These are phyloP conservation scores for Simmondsia chinensis DNA, from an alignment of 148 eudicot genomes.

Conservation along the genomic window DNA sequence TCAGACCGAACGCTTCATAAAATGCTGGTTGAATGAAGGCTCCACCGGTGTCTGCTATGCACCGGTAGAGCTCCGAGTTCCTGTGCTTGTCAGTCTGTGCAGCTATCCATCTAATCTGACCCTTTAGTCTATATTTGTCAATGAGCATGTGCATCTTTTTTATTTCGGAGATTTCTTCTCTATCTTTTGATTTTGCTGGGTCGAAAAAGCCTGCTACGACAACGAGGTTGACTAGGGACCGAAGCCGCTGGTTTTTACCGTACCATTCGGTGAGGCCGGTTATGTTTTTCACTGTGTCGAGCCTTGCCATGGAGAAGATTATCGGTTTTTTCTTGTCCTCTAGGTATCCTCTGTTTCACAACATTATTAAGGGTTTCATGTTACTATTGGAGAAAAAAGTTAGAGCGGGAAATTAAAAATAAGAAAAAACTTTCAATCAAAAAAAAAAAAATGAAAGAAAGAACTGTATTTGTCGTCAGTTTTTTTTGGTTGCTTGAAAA, in stretches of 20 bases:
- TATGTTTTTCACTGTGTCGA: constrained; percentile 80
- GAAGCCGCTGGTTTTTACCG: constrained; percentile 67
- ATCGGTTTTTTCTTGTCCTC: constrained; percentile 77
- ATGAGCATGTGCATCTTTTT: constrained; percentile 71
- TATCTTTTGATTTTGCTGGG: constrained; percentile 82
- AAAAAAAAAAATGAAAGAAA: too few species aligned
- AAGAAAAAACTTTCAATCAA: too few species aligned
- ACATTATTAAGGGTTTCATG: too few species aligned
- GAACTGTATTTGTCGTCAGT: too few species aligned
- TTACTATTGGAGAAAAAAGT: too few species aligned
- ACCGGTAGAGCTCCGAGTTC: constrained; percentile 77
- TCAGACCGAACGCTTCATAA: constrained; percentile 93
- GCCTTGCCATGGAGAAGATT: constrained; percentile 94
- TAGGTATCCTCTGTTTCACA: constrained; percentile 58
- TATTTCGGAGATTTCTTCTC: constrained; percentile 89
- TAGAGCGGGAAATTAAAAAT: too few species aligned
- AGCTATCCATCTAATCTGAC: constrained; percentile 92
- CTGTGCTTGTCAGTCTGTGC: constrained; percentile 77
- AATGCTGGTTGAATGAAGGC: constrained; percentile 92
- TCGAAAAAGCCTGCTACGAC: constrained; percentile 85
- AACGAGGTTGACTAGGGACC: constrained; percentile 75
- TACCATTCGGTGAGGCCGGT: constrained; percentile 85
- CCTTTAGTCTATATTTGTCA: constrained; percentile 64
- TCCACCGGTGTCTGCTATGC: constrained; percentile 80
- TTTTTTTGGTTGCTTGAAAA: too few species aligned